These are phyloP conservation scores for Hawksworthiomyces lignivorus DNA, from an alignment of 2,329 filamentous ascomycete genomes.

Conservation along the genomic window DNA sequence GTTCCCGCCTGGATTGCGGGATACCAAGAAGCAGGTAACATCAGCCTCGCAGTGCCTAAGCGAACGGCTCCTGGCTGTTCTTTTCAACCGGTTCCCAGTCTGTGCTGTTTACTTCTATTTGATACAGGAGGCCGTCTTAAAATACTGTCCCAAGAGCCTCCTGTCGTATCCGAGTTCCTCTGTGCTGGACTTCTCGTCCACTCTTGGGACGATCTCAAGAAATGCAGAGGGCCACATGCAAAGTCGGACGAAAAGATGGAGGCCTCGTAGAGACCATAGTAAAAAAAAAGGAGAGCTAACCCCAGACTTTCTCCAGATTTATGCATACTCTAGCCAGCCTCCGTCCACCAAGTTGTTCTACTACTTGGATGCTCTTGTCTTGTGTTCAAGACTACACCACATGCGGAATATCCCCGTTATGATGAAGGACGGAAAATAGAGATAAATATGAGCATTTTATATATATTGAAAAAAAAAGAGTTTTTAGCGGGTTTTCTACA, in stretches of 20 bases:
- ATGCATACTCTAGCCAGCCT: constrained; percentile 1
- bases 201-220: not conserved
- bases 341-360: no score
- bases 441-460: no score
- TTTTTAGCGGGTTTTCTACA: no score
- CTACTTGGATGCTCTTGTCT: no score
- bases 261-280: not conserved
- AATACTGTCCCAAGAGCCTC: no score
- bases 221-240: no score
- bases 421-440: no score
- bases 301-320: constrained; percentile 7
- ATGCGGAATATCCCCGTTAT: no score
- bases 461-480: not conserved
- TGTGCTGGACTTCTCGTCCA: not conserved
- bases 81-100: constrained; percentile 5
- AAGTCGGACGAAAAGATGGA: not conserved
- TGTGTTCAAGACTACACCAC: no score
- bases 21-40: constrained; percentile 4
- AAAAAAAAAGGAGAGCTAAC: not conserved
- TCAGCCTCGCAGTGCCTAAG: constrained; percentile 6
- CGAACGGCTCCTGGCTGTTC: constrained; percentile 5
- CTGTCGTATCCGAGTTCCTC: not conserved
- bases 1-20: not conserved
- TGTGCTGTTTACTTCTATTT: not conserved
- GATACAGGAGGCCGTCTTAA: no score